phyloP scores from a whole-genome alignment of 106 monocot species.

The Dioscorea zingiberensis region DNA sequence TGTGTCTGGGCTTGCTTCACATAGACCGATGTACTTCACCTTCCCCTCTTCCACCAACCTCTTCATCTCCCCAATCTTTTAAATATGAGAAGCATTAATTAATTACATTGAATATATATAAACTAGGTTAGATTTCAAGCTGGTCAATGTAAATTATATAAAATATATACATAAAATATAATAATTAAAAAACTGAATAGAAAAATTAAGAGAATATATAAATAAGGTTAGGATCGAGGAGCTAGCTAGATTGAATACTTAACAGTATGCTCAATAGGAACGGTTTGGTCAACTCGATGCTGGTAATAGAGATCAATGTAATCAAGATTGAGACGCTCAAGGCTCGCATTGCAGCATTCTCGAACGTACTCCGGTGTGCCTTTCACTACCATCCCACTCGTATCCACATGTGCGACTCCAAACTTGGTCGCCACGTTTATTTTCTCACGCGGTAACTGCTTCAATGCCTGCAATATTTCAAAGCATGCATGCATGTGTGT shows the following conservation, averaged over 20 bases:
- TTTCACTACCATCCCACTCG: conserved; percentile 6
- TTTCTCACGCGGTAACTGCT: conserved; percentile 40
- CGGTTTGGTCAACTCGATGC: conserved; percentile 33
- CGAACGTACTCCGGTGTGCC: conserved; percentile 49
- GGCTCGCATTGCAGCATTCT: conserved; percentile 45
- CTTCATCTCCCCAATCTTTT: conserved; percentile 30
- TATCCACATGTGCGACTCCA: conserved; percentile 12
- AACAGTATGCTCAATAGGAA: conserved; percentile 62
- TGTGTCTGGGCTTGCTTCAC: conserved; percentile 33
- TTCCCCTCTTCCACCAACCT: conserved; percentile 42
- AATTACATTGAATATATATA: too few relatives aligned
- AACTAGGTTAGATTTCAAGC: not conserved
- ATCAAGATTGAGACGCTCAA: conserved; percentile 33
- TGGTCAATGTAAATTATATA: too few relatives aligned
- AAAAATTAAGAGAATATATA: not conserved
- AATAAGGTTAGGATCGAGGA: not conserved
- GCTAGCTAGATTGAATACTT: conserved; percentile 11
- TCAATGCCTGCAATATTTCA: conserved; percentile 25
- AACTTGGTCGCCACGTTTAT: conserved; percentile 33
- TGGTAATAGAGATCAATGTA: conserved; percentile 62
- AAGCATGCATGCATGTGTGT: not conserved
- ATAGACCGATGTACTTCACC: conserved; percentile 35
- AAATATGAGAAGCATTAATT: too few relatives aligned
- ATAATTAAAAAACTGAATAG: too few relatives aligned
- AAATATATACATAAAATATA: too few relatives aligned